Conservation (phyloP, 257 asterid genomes). For the Thymus mandschuricus region DNA sequence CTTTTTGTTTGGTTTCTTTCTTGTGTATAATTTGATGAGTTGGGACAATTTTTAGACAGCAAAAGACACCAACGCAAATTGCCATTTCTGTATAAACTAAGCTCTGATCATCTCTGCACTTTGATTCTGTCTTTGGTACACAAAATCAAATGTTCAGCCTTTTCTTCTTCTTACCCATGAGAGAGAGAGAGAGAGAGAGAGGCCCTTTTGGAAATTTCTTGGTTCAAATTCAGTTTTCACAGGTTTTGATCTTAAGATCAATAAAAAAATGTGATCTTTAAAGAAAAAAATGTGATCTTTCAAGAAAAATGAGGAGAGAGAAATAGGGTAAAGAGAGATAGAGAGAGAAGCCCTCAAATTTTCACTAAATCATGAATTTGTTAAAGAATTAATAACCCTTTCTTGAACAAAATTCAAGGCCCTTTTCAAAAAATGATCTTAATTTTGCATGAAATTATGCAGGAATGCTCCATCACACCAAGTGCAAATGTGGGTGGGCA, state of each 20-base stretch:
- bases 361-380: background rate
- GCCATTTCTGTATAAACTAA: conserved; percentile 2
- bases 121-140: conserved; percentile 24
- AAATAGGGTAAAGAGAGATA: background rate
- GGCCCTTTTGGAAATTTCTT: background rate
- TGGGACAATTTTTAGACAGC: conserved; percentile 18
- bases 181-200: background rate
- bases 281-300: background rate
- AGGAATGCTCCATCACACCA: conserved; percentile 75
- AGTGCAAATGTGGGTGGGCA: conserved; percentile 45
- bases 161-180: background rate
- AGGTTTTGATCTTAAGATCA: background rate
- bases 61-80: conserved; percentile 23
- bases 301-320: conserved; percentile 5
- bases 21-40: background rate
- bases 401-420: background rate
- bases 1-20: background rate
- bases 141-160: conserved; percentile 11
- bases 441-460: conserved; percentile 16
- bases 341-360: background rate
- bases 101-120: background rate
- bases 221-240: background rate
- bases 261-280: background rate
- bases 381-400: background rate
- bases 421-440: background rate